phyloP scores from a whole-genome alignment of 2,329 filamentous ascomycete genomes.

The Orbilia javanica region DNA sequence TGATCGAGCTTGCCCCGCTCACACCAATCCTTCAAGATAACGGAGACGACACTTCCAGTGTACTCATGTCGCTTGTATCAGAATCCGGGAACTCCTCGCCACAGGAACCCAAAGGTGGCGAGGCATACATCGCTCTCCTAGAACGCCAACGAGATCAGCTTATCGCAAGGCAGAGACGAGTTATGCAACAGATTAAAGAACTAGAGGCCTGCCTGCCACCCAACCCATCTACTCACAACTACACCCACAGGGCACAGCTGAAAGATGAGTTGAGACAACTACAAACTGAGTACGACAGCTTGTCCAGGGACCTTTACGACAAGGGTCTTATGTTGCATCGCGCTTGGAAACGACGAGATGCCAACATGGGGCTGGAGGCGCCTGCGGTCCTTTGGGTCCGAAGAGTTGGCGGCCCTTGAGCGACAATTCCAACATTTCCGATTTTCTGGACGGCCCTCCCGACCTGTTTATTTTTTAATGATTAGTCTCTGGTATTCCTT shows the following conservation, averaged over 20 bases:
- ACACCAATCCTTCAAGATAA: conserved; percentile 53
- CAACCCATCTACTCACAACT: conserved; percentile 60
- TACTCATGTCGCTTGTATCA: conserved; percentile 57
- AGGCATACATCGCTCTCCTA: conserved; percentile 60
- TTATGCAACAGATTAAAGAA: conserved; percentile 59
- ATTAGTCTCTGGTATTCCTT: neutral
- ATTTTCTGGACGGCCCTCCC: neutral
- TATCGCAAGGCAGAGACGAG: conserved; percentile 39
- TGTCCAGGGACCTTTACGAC: conserved; percentile 62
- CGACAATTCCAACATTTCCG: neutral
- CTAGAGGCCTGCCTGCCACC: conserved; percentile 60
- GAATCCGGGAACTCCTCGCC: conserved; percentile 51
- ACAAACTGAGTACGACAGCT: conserved; percentile 59
- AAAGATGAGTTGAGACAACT: conserved; percentile 59
- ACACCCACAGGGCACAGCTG: conserved; percentile 58
- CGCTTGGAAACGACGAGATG: conserved; percentile 62
- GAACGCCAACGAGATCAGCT: conserved; percentile 61
- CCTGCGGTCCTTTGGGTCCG: conserved; percentile 62
- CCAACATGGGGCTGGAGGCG: conserved; percentile 60
- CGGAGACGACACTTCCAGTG: conserved; percentile 53
- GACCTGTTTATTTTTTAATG: conserved; percentile 13
- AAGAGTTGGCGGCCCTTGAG: conserved; percentile 47
- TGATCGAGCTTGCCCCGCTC: conserved; percentile 53
- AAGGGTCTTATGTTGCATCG: conserved; percentile 62
- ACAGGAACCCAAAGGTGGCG: conserved; percentile 58